These are phyloP conservation scores for Taphrina communis DNA, from an alignment of 1,139 yeast species.

Conservation along the genomic window DNA sequence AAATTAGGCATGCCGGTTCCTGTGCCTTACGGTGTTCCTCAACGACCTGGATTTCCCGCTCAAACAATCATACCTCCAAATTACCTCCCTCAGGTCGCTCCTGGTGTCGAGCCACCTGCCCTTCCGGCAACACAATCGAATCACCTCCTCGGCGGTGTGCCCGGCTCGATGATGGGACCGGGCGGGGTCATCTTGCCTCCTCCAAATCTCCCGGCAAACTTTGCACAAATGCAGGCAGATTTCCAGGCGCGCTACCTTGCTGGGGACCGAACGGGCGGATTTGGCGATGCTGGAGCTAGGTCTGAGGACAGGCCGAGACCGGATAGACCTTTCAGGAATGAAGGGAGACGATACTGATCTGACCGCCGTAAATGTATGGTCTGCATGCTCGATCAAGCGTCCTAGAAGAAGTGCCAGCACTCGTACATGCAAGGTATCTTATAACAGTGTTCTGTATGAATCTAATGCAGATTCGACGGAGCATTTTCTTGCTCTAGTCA, in stretches of 20 bases:
- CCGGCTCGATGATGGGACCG: constrained; percentile 25
- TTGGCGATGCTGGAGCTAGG: not conserved
- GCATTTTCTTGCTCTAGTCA: too few species aligned
- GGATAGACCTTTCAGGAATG: constrained; percentile 21
- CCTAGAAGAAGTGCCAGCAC: too few species aligned
- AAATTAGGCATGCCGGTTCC: constrained; percentile 48
- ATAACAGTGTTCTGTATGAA: too few species aligned
- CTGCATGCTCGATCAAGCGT: too few species aligned
- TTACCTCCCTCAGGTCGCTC: constrained; percentile 40
- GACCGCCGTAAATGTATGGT: too few species aligned
- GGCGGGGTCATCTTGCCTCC: constrained; percentile 35
- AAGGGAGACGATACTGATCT: constrained; percentile 11
- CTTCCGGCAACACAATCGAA: constrained; percentile 39
- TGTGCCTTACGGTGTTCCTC: constrained; percentile 45
- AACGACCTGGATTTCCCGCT: constrained; percentile 42
- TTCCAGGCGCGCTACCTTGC: constrained; percentile 35
- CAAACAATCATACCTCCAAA: constrained; percentile 30
- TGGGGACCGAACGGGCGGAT: constrained; percentile 24
- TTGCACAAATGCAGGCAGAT: constrained; percentile 37
- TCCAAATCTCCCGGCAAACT: constrained; percentile 37
- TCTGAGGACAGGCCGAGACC: constrained; percentile 14
- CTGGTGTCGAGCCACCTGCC: constrained; percentile 42
- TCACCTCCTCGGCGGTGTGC: constrained; percentile 14
- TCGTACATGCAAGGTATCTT: too few species aligned
- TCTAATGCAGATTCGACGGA: too few species aligned